These are phyloP conservation scores for Saxophila tyrrhenica DNA, from an alignment of 495 filamentous ascomycete species.

Conservation along the genomic window DNA sequence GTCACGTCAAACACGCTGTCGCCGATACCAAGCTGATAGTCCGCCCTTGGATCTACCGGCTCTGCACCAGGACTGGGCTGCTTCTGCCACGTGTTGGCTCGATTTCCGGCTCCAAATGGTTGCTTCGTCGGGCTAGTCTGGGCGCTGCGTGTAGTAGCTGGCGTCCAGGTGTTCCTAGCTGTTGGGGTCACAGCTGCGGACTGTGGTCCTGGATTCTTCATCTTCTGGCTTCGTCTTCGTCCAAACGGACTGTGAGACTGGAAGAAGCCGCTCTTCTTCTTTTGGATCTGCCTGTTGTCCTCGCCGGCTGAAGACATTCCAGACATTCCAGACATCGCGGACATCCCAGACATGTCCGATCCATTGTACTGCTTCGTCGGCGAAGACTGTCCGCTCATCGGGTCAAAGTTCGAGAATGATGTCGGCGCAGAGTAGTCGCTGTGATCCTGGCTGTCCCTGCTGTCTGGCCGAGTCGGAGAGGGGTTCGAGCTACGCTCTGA, in stretches of 20 bases:
- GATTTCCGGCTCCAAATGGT: conserved; percentile 17
- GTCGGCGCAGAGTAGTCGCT: conserved; percentile 88
- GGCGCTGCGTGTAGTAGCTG: conserved; percentile 27
- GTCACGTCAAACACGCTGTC: conserved; percentile 95
- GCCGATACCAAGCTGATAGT: conserved; percentile 90
- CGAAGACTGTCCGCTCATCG: conserved; percentile 50
- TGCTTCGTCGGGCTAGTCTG: conserved; percentile 30
- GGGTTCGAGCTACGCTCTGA: conserved; percentile 74
- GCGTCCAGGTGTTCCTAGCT: conserved; percentile 52
- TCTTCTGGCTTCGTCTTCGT: conserved; percentile 75
- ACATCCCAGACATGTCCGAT: conserved; percentile 25
- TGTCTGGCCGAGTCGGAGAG: conserved; percentile 64
- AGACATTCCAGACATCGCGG: conserved; percentile 31
- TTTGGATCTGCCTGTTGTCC: conserved; percentile 58
- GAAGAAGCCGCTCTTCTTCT: conserved; percentile 90
- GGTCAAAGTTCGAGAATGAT: conserved; percentile 67
- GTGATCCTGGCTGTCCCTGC: conserved; percentile 60
- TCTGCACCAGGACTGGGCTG: conserved; percentile 53
- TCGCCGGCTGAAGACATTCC: conserved; percentile 29
- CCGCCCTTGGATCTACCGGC: conserved; percentile 84
- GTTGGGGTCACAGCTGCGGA: conserved; percentile 21
- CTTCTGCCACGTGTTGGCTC: conserved; percentile 20
- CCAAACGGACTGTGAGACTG: conserved; percentile 80
- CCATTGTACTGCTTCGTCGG: conserved; percentile 53
- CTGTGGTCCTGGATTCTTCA: conserved; percentile 49